Conservation (phyloP, 768 basidiomycete species). For the Dictyophora rubrovolvata region DNA sequence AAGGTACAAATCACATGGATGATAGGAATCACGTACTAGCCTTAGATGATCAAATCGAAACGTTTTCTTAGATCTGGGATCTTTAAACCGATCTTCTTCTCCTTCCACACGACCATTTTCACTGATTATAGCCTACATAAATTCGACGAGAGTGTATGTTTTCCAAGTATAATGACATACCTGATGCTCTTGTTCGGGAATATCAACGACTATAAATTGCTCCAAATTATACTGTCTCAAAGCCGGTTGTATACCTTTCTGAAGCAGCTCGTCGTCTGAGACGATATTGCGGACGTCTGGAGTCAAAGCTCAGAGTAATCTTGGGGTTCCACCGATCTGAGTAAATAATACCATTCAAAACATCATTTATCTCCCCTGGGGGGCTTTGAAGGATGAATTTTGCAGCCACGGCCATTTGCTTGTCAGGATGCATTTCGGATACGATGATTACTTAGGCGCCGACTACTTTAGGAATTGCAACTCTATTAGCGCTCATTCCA, state of each 20-base stretch:
- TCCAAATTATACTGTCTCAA: slow-evolving; percentile 77
- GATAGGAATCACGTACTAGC: slow-evolving; percentile 41
- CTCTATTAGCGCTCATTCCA: not conserved
- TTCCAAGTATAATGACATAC: slow-evolving; percentile 31
- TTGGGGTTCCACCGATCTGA: not conserved
- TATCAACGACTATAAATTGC: slow-evolving; percentile 81
- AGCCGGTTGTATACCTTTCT: slow-evolving; percentile 66
- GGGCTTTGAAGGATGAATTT: slow-evolving; percentile 82
- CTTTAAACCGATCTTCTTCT: slow-evolving; percentile 64
- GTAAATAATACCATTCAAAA: slow-evolving; percentile 58
- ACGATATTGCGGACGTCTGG: slow-evolving; percentile 87
- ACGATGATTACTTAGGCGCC: not conserved
- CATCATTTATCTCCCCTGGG: slow-evolving; percentile 95
- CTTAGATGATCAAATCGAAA: slow-evolving; percentile 82
- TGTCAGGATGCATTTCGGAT: slow-evolving; percentile 42
- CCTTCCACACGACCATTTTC: slow-evolving; percentile 49
- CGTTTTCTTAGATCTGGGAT: slow-evolving; percentile 67
- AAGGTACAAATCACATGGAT: not conserved
- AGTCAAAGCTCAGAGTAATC: not conserved
- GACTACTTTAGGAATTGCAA: not conserved
- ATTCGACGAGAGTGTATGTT: slow-evolving; percentile 4
- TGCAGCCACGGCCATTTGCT: slow-evolving; percentile 64
- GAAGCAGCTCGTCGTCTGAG: slow-evolving; percentile 74
- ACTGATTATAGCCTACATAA: slow-evolving; percentile 68
- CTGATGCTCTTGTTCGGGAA: slow-evolving; percentile 68